Conservation (phyloP, 495 filamentous ascomycete species). For the Aspergillus conjunctus region DNA sequence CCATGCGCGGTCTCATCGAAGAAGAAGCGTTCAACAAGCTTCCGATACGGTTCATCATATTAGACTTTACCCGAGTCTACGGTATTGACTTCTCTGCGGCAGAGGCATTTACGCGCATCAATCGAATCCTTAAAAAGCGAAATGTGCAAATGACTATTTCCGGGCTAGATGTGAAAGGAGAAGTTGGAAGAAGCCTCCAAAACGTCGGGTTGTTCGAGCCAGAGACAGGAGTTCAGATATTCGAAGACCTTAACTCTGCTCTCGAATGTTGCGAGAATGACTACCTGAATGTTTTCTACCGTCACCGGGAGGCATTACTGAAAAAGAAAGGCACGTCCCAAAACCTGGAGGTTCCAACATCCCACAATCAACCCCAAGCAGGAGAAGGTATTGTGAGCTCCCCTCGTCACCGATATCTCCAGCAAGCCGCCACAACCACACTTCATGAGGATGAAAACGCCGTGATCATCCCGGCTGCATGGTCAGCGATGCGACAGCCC, state of each 20-base stretch:
- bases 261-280: slow-evolving; percentile 95
- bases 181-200: slow-evolving; percentile 73
- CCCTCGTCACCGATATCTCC: slow-evolving; percentile 74
- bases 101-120: slow-evolving; percentile 90
- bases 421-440: slow-evolving; percentile 73
- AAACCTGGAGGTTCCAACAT: slow-evolving; percentile 56
- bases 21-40: slow-evolving; percentile 73
- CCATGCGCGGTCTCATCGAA: slow-evolving; percentile 76
- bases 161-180: slow-evolving; percentile 70
- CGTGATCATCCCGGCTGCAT: slow-evolving; percentile 54
- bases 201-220: slow-evolving; percentile 77
- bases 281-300: slow-evolving; percentile 83
- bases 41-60: slow-evolving; percentile 86
- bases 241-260: slow-evolving; percentile 88
- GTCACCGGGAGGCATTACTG: slow-evolving; percentile 44
- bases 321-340: slow-evolving; percentile 28
- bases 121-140: slow-evolving; percentile 71
- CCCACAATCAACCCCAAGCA: slow-evolving; percentile 25
- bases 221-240: slow-evolving; percentile 70
- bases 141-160: slow-evolving; percentile 79
- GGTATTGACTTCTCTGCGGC: slow-evolving; percentile 95
- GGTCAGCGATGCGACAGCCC: slow-evolving; percentile 85
- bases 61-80: slow-evolving; percentile 86
- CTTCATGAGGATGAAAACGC: slow-evolving; percentile 60
- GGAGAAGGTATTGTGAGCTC: slow-evolving; percentile 65